These are phyloP conservation scores for Crataegus laevigata DNA, from an alignment of 306 rosid species.

Conservation along the genomic window DNA sequence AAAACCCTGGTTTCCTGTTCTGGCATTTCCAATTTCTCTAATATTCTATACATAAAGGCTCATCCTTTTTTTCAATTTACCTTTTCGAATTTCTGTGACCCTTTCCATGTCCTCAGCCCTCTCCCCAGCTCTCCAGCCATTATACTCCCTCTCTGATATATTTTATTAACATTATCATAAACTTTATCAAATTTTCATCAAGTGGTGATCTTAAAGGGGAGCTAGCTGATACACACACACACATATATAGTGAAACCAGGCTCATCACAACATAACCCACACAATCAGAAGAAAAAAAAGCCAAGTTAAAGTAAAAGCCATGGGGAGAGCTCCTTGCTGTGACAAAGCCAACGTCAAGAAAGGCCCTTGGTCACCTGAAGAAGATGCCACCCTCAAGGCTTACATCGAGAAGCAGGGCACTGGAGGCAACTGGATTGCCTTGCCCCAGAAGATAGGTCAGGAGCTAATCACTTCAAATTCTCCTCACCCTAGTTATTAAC, in stretches of 20 bases:
- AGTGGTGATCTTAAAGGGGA: not conserved
- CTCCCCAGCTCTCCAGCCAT: conserved; percentile 55
- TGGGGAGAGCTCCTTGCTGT: conserved; percentile 99
- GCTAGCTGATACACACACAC: not conserved
- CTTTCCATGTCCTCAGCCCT: conserved; percentile 20
- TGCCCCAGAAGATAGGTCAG: conserved; percentile 91
- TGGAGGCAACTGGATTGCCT: conserved; percentile 95
- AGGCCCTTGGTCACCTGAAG: conserved; percentile 99
- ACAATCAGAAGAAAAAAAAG: not conserved
- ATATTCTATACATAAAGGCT: conserved; percentile 23
- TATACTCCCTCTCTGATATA: conserved; percentile 27
- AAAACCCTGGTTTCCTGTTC: conserved; percentile 35
- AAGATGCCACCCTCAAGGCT: conserved; percentile 87
- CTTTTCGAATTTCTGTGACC: conserved; percentile 51
- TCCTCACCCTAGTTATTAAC: not conserved
- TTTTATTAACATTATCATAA: conserved; percentile 22
- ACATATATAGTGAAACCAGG: conserved; percentile 2
- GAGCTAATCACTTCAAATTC: not conserved
- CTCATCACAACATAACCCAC: conserved; percentile 6
- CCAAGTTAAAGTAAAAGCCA: conserved; percentile 3
- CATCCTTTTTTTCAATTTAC: conserved; percentile 28
- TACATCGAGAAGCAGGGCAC: conserved; percentile 79
- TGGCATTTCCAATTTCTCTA: conserved; percentile 35
- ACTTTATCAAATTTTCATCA: conserved; percentile 20
- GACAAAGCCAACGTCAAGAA: conserved; percentile 97